Percentiles rank a stretch among this genome's conserved stretches.
Evolutionary conservation across 2,329 filamentous ascomycete species (phyloP).

Genomic region (Beauveria sp.): DNA sequence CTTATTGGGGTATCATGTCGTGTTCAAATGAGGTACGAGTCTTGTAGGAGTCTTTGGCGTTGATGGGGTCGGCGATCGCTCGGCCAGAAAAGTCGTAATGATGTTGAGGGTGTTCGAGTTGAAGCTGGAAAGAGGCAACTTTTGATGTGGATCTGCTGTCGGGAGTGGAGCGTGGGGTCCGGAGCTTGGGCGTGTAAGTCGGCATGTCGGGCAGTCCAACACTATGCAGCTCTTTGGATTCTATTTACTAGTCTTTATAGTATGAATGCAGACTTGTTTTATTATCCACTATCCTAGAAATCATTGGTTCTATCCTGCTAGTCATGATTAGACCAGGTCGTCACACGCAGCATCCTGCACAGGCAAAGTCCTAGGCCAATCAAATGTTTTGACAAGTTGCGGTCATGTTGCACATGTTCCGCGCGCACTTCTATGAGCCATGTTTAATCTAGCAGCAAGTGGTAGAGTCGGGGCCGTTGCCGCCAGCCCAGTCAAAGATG

Average conservation of each 20-base stretch:
- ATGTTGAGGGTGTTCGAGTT: neutral
- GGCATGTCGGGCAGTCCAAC: neutral
- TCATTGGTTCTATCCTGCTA: neutral
- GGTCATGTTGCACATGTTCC: no score
- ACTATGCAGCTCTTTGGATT: neutral
- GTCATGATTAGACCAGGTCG: neutral
- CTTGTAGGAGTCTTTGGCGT: neutral
- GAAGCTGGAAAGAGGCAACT: neutral
- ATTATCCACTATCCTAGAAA: neutral
- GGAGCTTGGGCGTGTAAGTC: neutral
- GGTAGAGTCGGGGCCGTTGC: conserved; percentile 11
- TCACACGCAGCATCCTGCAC: neutral
- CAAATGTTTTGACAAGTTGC: neutral
- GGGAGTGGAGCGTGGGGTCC: neutral
- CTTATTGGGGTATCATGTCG: conserved; percentile 1
- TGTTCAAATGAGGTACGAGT: no score
- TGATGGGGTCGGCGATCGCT: neutral
- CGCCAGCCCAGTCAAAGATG: conserved; percentile 13
- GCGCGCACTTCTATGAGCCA: neutral
- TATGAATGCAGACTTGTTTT: no score
- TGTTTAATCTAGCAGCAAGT: conserved; percentile 7
- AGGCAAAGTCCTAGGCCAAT: neutral
- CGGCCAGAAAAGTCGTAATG: neutral
- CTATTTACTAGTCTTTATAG: neutral
- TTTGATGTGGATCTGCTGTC: neutral